Base-by-base conservation (phyloP, 2,329 filamentous ascomycete species). In the Aspergillus alliaceus region DNA sequence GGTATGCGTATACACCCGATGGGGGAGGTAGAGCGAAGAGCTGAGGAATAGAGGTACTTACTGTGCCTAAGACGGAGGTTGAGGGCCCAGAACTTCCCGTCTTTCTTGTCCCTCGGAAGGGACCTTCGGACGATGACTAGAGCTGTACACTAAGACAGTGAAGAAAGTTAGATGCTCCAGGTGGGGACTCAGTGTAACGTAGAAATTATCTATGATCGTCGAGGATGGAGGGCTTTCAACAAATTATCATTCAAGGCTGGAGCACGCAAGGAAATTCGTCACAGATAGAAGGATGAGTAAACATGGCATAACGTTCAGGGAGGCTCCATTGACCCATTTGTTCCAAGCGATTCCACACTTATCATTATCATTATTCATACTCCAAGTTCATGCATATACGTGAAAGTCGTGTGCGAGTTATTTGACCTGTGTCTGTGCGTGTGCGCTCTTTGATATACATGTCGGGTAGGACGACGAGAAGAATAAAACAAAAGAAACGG, bases 401-500 rank as follows among this genome's bases (percentile, higher is more conserved):
- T 52, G 6, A 29, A 22, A 24, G 49, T 40, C n/a, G 34, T 39
- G 27, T 52, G 14, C 20, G 20, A n/a, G n/a, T n/a, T 34, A 31
- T 31, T 34, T 32, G 24, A 34, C 14, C n/a, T 32, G 44, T 32
- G 44, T 32, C 27, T 24, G 27, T 48, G 44, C 25, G n/a, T 48
- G 44, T 27, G 18, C 2, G n/a, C 25, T 20, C 29, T 40, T 52
- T 37, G 37, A 52, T 52, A 52, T 52, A 52, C 49, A 52, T 51
- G 32, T 37, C 22, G 29, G 32, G 12, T n/a, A 56, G n/a, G 14
- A 40, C 8, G 25, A 25, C 27, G 22, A 15, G 20, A 18, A 35
- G 48, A 31, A n/a, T 29, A 34, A 53, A 32, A 47, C 44, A 49
- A 53, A 50, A 59, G 55, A 35, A 56, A 55, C 48, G 25, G 22